Conservation (phyloP, 805 yeast genomes). For the Candida pini region DNA sequence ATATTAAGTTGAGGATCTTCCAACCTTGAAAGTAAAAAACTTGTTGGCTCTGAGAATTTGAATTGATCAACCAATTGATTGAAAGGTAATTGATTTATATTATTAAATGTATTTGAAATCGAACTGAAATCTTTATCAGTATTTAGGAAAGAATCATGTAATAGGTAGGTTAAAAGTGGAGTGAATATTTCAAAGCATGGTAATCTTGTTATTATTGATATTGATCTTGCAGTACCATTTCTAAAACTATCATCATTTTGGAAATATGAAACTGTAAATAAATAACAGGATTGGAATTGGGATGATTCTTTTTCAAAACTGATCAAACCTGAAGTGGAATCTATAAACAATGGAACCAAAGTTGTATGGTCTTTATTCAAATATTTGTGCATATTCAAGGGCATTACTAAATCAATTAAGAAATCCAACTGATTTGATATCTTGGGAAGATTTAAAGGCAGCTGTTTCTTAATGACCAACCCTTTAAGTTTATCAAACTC, state of each 20-base stretch:
- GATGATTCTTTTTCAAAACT: conserved; percentile 10
- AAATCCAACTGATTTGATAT: conserved; percentile 49
- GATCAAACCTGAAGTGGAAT: conserved; percentile 12
- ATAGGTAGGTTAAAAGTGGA: conserved; percentile 40
- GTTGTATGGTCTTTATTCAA: conserved; percentile 55
- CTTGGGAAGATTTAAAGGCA: conserved; percentile 54
- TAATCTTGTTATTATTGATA: conserved; percentile 40
- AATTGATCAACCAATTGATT: conserved; percentile 22
- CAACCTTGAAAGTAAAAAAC: conserved; percentile 20
- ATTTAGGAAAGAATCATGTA: conserved; percentile 41
- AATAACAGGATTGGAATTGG: conserved; percentile 14
- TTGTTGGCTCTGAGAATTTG: conserved; percentile 9
- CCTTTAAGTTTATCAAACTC: conserved; percentile 80
- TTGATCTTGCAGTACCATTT: conserved; percentile 40
- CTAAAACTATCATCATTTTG: conserved; percentile 25
- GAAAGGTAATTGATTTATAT: conserved; percentile 19
- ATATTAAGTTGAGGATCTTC: conserved; percentile 10
- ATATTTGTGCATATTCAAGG: conserved; percentile 34
- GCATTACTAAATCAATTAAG: conserved; percentile 21
- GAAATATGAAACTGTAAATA: conserved; percentile 27
- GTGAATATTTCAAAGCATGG: conserved; percentile 42
- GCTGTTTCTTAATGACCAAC: conserved; percentile 55
- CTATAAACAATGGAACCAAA: conserved; percentile 42
- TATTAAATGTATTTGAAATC: conserved; percentile 10
- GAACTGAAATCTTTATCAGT: conserved; percentile 6